Evolutionary conservation across 1,139 yeast species (phyloP), one percentile per base, ranked within the genome.

Genomic region (Pneumocystis canis): DNA sequence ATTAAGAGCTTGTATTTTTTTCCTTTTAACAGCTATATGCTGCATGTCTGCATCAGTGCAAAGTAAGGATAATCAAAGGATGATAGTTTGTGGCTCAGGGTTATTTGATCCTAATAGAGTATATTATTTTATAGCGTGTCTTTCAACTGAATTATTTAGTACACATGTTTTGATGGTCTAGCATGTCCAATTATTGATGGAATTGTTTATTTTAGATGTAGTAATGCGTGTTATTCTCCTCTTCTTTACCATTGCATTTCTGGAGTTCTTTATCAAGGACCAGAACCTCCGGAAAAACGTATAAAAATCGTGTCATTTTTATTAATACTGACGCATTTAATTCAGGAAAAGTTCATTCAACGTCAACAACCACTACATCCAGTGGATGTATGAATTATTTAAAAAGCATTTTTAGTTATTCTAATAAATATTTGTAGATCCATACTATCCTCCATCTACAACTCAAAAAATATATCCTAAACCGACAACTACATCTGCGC

Each of bases 101-200:
- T 25, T 25, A 2, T 47, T 47, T 47, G 54, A 47, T 47, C 54
- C 54, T 2, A 11, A 1, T 25, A 5, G 3, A n/a, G 54, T 47
- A 25, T 2, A 3, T 47, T 2, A 5, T 47, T 14, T 25, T 20
- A 2, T 16, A 5, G 20, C 54, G 54, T 20, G 28, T 47, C 25
- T 25, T 40, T 47, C 16, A 3, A 3, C 31, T 47, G 11, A 47
- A 47, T 25, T 25, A 6, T 14, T 18, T 47, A 47, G 54, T 62
- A 62, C 16, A 60, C 53, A 20, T 62, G 63, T 33, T 62, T 59
- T 33, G 62, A 58, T n/a, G 30, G 30, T 32, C 33, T 58, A 25
- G 57, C 61, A 28, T 62, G 63, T 28, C 63, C 63, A 39, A 60
- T 62, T 41, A 33, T 58, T 4, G 63, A 30, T 16, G 60, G 59